A percentile compares a stretch with the other conserved stretches of the same genome.
These are phyloP conservation scores for Aspergillus ustus DNA, from an alignment of 2,329 filamentous ascomycete genomes.

Conservation along the genomic window DNA sequence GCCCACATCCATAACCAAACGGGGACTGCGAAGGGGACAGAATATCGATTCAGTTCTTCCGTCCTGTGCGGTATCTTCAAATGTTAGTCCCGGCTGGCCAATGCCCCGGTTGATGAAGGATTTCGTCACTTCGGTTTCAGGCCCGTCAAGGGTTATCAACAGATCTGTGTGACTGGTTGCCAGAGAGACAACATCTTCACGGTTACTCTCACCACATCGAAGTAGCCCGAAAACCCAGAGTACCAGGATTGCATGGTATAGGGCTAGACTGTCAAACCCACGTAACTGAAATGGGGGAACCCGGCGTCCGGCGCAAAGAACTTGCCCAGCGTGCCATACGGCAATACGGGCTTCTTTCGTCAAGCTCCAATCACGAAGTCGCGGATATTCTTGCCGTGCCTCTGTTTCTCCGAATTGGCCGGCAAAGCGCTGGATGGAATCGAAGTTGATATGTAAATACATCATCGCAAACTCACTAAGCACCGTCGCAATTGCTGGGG, in stretches of 20 bases:
- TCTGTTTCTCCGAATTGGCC: conserved; percentile 12
- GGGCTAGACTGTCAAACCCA: conserved; percentile 7
- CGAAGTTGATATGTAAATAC: conserved; percentile 8
- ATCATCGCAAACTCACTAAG: conserved; percentile 9
- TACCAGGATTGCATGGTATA: conserved; percentile 2
- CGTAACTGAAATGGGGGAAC: conserved; percentile 13
- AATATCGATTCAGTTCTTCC: not conserved
- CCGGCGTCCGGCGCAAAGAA: conserved; percentile 4
- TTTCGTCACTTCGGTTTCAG: not conserved
- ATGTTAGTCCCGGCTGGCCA: conserved; percentile 4
- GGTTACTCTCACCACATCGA: conserved; percentile 1
- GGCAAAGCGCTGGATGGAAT: conserved; percentile 10
- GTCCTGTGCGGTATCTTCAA: not conserved
- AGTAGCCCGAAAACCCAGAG: conserved; percentile 13
- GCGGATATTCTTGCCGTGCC: conserved; percentile 11
- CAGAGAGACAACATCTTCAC: too few relatives aligned
- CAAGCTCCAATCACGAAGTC: conserved; percentile 4
- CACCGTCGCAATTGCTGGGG: not conserved
- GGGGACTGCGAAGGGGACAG: conserved; percentile 11
- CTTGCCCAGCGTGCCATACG: conserved; percentile 10
- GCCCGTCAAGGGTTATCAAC: conserved; percentile 1
- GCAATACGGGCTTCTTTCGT: conserved; percentile 3
- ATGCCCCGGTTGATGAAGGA: conserved; percentile 3
- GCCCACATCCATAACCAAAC: conserved; percentile 12
- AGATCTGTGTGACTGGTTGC: not conserved